Evolutionary conservation across 495 filamentous ascomycete genomes (phyloP).

Genomic region (Aspergillus steynii): DNA sequence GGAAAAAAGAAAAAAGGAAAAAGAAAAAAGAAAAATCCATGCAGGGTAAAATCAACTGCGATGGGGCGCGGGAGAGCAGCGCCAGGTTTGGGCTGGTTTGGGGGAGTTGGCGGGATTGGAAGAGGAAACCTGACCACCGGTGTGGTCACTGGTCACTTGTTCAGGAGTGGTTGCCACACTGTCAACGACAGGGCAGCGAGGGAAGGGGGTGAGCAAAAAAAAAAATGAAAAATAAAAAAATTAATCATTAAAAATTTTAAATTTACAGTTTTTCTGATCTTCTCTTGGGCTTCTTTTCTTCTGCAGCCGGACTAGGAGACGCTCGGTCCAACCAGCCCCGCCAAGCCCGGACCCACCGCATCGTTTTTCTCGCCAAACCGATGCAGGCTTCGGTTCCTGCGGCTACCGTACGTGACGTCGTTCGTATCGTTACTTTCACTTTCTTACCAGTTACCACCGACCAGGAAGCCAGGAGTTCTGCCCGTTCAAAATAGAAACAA

Average conservation of each 20-base stretch:
- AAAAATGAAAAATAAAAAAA: constrained; percentile 3
- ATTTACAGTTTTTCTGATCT: constrained; percentile 8
- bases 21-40: constrained; percentile 1
- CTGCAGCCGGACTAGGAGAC: constrained; percentile 18
- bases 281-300: constrained; percentile 24
- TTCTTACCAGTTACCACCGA: too few species aligned
- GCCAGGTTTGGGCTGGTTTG: constrained; percentile 16
- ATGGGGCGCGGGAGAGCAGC: constrained; percentile 19
- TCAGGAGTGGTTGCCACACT: constrained; percentile 19
- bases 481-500: background rate
- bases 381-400: constrained; percentile 29
- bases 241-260: constrained; percentile 4
- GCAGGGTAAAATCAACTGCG: constrained; percentile 11
- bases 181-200: constrained; percentile 7
- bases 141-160: constrained; percentile 3
- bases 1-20: constrained; percentile 3
- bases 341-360: constrained; percentile 21
- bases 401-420: constrained; percentile 23
- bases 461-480: background rate
- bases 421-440: too few species aligned
- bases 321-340: constrained; percentile 30
- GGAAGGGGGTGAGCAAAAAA: background rate
- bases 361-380: constrained; percentile 22
- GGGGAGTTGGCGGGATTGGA: background rate
- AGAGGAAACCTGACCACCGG: background rate